Evolutionary conservation across 2,329 filamentous ascomycete species (phyloP).

Genomic region (Hypoxylon sp.): DNA sequence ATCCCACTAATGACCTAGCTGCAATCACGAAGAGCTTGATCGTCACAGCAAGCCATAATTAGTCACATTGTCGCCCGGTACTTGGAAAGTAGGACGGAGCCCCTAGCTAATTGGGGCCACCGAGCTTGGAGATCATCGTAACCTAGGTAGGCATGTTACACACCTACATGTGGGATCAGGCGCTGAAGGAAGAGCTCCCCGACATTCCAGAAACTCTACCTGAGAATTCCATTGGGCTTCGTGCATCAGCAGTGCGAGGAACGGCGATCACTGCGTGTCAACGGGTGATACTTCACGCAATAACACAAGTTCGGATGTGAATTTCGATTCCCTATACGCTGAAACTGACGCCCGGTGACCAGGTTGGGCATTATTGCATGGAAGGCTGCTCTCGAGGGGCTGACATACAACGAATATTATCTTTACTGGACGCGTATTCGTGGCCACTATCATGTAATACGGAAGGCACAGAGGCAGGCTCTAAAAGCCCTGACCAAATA

Average conservation of each 20-base stretch:
- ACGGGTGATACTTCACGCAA: neutral
- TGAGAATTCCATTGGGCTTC: neutral
- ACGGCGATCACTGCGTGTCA: neutral
- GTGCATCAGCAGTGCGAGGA: conserved; percentile 1
- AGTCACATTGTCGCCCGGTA: neutral
- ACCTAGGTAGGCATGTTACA: neutral
- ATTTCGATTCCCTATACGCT: neutral
- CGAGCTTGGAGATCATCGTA: neutral
- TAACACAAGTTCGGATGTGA: neutral
- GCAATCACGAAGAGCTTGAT: neutral
- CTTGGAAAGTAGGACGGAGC: neutral
- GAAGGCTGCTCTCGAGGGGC: neutral
- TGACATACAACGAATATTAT: neutral
- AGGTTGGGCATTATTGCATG: conserved; percentile 10
- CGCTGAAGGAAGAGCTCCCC: neutral
- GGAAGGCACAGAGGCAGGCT: neutral
- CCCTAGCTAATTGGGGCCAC: neutral
- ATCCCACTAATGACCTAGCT: neutral
- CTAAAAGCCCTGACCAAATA: neutral
- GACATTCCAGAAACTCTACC: neutral
- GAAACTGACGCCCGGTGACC: neutral
- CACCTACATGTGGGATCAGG: neutral
- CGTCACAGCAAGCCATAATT: neutral
- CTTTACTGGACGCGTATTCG: neutral
- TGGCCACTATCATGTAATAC: neutral